A percentile compares a stretch with the other conserved stretches of the same genome.
Evolutionary conservation across 495 filamentous ascomycete genomes (phyloP).

Genomic region (Daldinia concentrica): DNA sequence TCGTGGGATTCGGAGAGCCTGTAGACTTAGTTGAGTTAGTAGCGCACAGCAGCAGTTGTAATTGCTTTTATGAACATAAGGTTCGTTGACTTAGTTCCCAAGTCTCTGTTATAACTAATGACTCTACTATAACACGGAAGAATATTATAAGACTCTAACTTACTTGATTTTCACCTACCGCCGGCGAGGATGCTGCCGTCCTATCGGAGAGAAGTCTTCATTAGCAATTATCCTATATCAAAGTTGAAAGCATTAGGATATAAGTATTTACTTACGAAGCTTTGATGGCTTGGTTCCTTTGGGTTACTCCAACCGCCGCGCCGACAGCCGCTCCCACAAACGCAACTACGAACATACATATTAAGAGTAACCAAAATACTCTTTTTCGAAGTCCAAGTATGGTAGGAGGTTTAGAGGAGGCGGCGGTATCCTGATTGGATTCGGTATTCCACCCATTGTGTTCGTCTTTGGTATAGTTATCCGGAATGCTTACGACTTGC

Average conservation of each 20-base stretch:
- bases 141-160: not conserved
- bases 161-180: not conserved
- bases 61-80: too few species aligned
- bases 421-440: not conserved
- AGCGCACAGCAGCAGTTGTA: not conserved
- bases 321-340: conserved; percentile 30
- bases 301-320: conserved; percentile 34
- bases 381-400: conserved; percentile 20
- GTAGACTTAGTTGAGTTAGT: not conserved
- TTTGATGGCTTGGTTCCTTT: conserved; percentile 18
- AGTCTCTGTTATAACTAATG: too few species aligned
- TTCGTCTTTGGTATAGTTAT: not conserved
- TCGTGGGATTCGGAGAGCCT: not conserved
- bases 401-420: not conserved
- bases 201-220: not conserved
- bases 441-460: not conserved
- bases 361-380: conserved; percentile 19
- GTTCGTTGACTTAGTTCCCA: too few species aligned
- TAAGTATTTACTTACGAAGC: conserved; percentile 16
- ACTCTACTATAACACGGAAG: not conserved
- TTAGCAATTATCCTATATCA: not conserved
- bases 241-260: not conserved
- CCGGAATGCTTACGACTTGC: not conserved
- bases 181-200: not conserved
- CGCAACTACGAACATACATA: conserved; percentile 15